Conservation (phyloP, 768 basidiomycete species). For the Piloderma croceum region DNA sequence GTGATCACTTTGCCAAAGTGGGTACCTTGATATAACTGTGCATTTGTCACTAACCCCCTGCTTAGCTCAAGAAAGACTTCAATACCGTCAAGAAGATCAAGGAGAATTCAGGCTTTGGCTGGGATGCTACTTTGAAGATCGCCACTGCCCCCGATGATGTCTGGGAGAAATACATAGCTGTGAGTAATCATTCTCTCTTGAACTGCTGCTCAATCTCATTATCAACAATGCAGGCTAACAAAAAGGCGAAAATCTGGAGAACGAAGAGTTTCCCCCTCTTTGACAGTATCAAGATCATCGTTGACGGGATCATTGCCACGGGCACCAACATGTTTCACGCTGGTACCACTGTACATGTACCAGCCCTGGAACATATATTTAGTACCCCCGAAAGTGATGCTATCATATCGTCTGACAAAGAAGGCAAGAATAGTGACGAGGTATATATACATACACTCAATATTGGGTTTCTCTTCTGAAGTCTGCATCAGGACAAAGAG, state of each 20-base stretch:
- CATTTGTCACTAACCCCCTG: too few relatives aligned
- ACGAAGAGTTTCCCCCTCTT: constrained; percentile 11
- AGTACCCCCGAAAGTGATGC: too few relatives aligned
- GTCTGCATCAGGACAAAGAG: too few relatives aligned
- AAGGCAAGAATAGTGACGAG: too few relatives aligned
- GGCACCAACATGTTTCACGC: not conserved
- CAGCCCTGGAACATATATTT: not conserved
- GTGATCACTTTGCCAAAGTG: too few relatives aligned
- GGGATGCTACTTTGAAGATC: constrained; percentile 1
- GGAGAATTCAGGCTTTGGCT: constrained; percentile 10
- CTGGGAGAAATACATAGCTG: constrained; percentile 12
- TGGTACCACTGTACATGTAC: not conserved
- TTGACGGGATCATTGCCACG: not conserved
- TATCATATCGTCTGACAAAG: too few relatives aligned
- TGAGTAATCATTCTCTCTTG: constrained; percentile 5
- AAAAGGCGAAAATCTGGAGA: constrained; percentile 18
- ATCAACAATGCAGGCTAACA: not conserved
- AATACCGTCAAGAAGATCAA: constrained; percentile 10
- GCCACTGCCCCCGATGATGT: constrained; percentile 3
- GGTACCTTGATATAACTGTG: too few relatives aligned
- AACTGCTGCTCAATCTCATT: not conserved
- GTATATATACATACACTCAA: too few relatives aligned
- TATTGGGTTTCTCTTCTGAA: too few relatives aligned
- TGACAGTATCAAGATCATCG: constrained; percentile 4
- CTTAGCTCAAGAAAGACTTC: constrained; percentile 16